phyloP scores from a whole-genome alignment of 176 grass and related monocot genomes.

The Ampelocalamus luodianensis region DNA sequence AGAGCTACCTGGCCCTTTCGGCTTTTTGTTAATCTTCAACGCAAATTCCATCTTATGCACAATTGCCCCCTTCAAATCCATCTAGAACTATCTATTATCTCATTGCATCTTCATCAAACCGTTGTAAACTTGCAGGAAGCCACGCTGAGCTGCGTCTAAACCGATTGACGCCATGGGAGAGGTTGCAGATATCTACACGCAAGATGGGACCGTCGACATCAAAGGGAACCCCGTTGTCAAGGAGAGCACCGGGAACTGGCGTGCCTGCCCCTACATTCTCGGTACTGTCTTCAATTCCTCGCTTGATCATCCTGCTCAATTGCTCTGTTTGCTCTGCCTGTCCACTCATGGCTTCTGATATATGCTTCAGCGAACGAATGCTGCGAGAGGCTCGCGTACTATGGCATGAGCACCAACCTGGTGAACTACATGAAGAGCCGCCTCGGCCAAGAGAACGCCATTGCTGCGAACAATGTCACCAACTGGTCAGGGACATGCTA shows the following conservation, averaged over 20 bases:
- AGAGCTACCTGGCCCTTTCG: neutral
- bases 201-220: conserved; percentile 84
- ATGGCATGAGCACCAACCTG: conserved; percentile 89
- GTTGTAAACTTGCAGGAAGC: conserved; percentile 23
- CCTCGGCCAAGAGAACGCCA: conserved; percentile 47
- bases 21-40: neutral
- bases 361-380: conserved; percentile 68
- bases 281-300: conserved; percentile 38
- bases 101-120: neutral
- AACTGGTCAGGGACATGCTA: conserved; percentile 84
- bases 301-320: neutral
- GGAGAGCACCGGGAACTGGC: conserved; percentile 75
- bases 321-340: conserved; percentile 5
- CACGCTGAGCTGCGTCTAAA: neutral
- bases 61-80: neutral
- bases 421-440: conserved; percentile 75
- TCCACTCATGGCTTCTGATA: neutral
- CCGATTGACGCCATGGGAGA: conserved; percentile 54
- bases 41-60: neutral
- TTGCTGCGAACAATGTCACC: conserved; percentile 74
- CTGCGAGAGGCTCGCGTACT: conserved; percentile 84
- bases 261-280: conserved; percentile 84
- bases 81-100: neutral
- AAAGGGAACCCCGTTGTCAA: conserved; percentile 64
- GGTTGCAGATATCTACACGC: conserved; percentile 55